Evolutionary conservation across 495 filamentous ascomycete species (phyloP).

Genomic region (Letharia lupina): DNA sequence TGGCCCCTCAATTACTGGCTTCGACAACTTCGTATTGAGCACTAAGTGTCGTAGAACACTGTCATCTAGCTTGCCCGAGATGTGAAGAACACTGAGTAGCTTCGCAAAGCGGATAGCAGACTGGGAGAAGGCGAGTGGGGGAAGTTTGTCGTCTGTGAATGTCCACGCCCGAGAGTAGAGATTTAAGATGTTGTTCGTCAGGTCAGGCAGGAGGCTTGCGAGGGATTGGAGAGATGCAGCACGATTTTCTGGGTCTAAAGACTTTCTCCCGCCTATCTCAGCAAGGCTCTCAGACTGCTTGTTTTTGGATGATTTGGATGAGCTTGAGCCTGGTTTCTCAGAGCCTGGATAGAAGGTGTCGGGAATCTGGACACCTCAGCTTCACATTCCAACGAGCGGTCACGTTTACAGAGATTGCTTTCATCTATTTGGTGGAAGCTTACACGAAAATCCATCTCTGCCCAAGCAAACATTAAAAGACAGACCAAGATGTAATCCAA

Average conservation of each 20-base stretch:
- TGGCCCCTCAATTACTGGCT: constrained; percentile 37
- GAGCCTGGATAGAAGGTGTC: constrained; percentile 50
- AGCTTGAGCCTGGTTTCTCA: constrained; percentile 41
- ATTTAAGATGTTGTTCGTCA: constrained; percentile 73
- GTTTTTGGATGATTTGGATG: constrained; percentile 32
- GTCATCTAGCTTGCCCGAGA: constrained; percentile 59
- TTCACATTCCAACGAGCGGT: neutral
- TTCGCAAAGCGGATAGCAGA: constrained; percentile 71
- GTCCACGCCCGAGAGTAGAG: constrained; percentile 68
- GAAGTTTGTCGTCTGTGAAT: constrained; percentile 72
- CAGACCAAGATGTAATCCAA: constrained; percentile 77
- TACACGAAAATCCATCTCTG: constrained; percentile 80
- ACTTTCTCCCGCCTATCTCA: constrained; percentile 37
- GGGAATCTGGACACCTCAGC: constrained; percentile 44
- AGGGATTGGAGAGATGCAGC: constrained; percentile 55
- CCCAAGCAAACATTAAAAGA: constrained; percentile 77
- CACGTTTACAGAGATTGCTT: constrained; percentile 1
- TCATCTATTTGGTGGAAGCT: constrained; percentile 20
- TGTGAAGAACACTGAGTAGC: constrained; percentile 59
- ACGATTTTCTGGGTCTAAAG: constrained; percentile 39
- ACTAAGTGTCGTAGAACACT: constrained; percentile 61
- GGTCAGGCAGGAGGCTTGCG: constrained; percentile 55
- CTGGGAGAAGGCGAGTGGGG: constrained; percentile 73
- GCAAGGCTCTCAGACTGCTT: constrained; percentile 31
- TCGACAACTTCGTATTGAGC: constrained; percentile 37